Evolutionary conservation across 73 alveolate species (phyloP).

Genomic region (Paraurostyla sp.): DNA sequence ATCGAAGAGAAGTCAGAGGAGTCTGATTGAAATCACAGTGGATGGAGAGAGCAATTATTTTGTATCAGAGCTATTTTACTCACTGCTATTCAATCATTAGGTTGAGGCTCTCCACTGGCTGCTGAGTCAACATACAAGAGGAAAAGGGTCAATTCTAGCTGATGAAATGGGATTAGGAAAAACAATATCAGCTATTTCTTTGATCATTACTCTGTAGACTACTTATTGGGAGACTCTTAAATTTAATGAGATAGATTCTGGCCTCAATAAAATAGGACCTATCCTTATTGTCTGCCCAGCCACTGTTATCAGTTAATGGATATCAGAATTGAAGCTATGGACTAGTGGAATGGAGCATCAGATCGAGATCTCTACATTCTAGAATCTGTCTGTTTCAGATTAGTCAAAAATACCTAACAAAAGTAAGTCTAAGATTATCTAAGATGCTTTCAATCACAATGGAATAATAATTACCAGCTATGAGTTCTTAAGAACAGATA

Average conservation of each 20-base stretch:
- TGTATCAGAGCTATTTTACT: conserved; percentile 66
- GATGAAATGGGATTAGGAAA: conserved; percentile 98
- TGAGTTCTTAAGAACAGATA: conserved; percentile 72
- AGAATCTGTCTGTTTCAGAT: background rate
- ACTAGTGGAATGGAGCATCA: conserved; percentile 54
- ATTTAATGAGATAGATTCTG: conserved; percentile 43
- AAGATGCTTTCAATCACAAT: conserved; percentile 28
- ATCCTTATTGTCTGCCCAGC: conserved; percentile 86
- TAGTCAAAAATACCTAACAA: background rate
- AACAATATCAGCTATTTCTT: conserved; percentile 89
- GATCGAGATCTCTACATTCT: background rate
- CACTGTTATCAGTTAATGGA: conserved; percentile 84
- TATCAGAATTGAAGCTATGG: conserved; percentile 80
- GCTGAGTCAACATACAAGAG: conserved; percentile 67
- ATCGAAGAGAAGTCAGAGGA: background rate
- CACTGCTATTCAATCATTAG: conserved; percentile 76
- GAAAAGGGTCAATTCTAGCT: conserved; percentile 89
- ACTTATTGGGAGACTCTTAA: conserved; percentile 48
- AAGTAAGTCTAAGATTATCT: conserved; percentile 32
- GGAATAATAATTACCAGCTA: conserved; percentile 80
- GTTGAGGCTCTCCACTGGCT: conserved; percentile 83
- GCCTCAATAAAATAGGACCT: conserved; percentile 54
- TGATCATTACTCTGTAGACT: conserved; percentile 75
- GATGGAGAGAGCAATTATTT: conserved; percentile 64
- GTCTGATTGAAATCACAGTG: conserved; percentile 50